Conservation (phyloP, 108 stramenopile species). For the Aurantiochytrium sp. region DNA sequence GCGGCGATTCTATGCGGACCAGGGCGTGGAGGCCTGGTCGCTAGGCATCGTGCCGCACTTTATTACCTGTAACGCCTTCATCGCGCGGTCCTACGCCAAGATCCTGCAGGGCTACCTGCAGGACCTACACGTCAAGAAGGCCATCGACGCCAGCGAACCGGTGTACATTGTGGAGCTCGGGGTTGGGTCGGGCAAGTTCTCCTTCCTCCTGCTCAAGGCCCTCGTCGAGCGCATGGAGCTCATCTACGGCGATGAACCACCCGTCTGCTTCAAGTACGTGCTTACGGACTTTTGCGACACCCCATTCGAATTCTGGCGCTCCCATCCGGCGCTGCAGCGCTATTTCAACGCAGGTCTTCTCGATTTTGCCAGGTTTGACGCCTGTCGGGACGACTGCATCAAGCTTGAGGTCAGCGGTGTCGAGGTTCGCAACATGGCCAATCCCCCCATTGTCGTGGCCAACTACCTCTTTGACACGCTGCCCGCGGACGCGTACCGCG, state of each 20-base stretch:
- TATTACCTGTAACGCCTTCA: constrained; percentile 68
- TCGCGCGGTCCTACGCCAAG: constrained; percentile 61
- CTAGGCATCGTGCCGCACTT: constrained; percentile 70
- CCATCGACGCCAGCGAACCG: constrained; percentile 44
- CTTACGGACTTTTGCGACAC: constrained; percentile 67
- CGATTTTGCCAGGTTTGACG: constrained; percentile 68
- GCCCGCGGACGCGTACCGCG: constrained; percentile 61
- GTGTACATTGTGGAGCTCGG: constrained; percentile 70
- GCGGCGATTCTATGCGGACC: constrained; percentile 67
- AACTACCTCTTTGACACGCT: constrained; percentile 70
- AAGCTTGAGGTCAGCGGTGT: constrained; percentile 45
- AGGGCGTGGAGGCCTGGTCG: constrained; percentile 60
- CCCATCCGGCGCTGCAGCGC: constrained; percentile 47
- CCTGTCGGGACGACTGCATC: constrained; percentile 53
- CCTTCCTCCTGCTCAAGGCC: constrained; percentile 63
- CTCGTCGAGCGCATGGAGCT: constrained; percentile 13
- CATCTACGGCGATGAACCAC: neutral
- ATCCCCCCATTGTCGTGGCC: constrained; percentile 62
- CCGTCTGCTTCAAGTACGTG: constrained; percentile 50
- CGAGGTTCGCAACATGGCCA: constrained; percentile 43
- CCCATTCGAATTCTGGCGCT: constrained; percentile 58
- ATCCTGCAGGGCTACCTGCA: constrained; percentile 49
- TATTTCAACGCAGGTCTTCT: constrained; percentile 55
- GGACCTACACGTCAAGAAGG: constrained; percentile 38
- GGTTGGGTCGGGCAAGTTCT: constrained; percentile 62